These are phyloP conservation scores for Fistulifera pelliculosa DNA, from an alignment of 108 stramenopile genomes.

Conservation along the genomic window DNA sequence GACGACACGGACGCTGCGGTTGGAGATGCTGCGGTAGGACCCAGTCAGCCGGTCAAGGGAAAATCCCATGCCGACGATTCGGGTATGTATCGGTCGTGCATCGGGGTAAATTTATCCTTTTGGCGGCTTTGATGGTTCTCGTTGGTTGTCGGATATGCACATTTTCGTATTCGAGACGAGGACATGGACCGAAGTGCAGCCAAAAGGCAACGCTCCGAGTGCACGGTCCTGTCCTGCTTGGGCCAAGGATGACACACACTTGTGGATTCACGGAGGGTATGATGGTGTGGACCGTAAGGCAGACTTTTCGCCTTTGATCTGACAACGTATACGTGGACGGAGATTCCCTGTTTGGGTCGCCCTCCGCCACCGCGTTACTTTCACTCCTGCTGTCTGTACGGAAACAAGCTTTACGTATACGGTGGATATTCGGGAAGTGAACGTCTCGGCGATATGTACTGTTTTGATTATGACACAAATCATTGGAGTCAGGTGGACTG, in stretches of 20 bases:
- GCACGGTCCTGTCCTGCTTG: conserved; percentile 83
- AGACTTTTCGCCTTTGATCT: conserved; percentile 88
- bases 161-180: conserved; percentile 69
- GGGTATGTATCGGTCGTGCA: conserved; percentile 89
- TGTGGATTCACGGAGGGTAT: conserved; percentile 86
- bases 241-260: conserved; percentile 75
- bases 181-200: conserved; percentile 57
- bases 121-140: conserved; percentile 85
- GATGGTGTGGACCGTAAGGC: conserved; percentile 89
- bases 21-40: conserved; percentile 7
- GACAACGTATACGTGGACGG: conserved; percentile 78
- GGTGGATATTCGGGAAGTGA: conserved; percentile 87
- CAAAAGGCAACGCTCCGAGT: conserved; percentile 40
- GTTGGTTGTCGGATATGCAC: conserved; percentile 85
- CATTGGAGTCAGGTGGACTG: conserved; percentile 68
- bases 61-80: conserved; percentile 73
- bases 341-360: conserved; percentile 75
- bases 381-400: conserved; percentile 86
- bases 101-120: conserved; percentile 83
- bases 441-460: conserved; percentile 85
- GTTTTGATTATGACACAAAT: conserved; percentile 61
- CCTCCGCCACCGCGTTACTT: conserved; percentile 88
- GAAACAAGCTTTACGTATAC: conserved; percentile 81
- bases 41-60: conserved; percentile 10
- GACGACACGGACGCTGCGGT: conserved; percentile 6